Percentiles rank a stretch among this genome's conserved stretches.
phyloP scores from a whole-genome alignment of 2,329 filamentous ascomycete species.

The Penicillium decumbens region DNA sequence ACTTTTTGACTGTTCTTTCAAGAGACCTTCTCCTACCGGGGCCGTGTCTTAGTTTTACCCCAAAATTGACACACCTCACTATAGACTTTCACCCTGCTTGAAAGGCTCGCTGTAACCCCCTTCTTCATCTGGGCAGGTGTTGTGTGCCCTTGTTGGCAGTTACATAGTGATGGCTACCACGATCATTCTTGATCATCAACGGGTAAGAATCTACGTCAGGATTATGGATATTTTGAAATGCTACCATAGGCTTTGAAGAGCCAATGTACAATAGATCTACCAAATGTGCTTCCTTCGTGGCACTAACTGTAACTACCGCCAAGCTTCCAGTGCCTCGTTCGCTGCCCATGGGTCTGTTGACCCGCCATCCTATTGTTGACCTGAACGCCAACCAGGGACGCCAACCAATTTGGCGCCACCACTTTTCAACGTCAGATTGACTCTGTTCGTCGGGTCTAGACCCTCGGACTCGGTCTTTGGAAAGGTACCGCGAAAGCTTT shows the following conservation, averaged over 20 bases:
- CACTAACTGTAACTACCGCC: slow-evolving; percentile 3
- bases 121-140: not conserved
- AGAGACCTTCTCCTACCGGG: slow-evolving; percentile 1
- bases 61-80: slow-evolving; percentile 16
- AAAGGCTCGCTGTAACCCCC: not conserved
- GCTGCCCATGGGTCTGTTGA: slow-evolving; percentile 10
- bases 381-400: slow-evolving; percentile 18
- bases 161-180: slow-evolving; percentile 5
- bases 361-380: slow-evolving; percentile 6
- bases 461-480: slow-evolving; percentile 4
- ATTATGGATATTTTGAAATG: slow-evolving; percentile 11
- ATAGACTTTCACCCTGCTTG: not conserved
- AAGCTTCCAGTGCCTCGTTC: slow-evolving; percentile 19
- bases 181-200: slow-evolving; percentile 21
- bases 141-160: not conserved
- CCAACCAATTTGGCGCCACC: slow-evolving; percentile 10
- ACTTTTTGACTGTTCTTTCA: slow-evolving; percentile 8
- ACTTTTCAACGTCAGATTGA: slow-evolving; percentile 24
- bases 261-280: not conserved
- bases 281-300: not conserved
- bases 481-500: not conserved
- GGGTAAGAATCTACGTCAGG: slow-evolving; percentile 24
- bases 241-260: not conserved
- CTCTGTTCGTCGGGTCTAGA: slow-evolving; percentile 19
- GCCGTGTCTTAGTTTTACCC: slow-evolving; percentile 11